phyloP scores from a whole-genome alignment of 2,329 filamentous ascomycete genomes.

The Penicillium polonicum region DNA sequence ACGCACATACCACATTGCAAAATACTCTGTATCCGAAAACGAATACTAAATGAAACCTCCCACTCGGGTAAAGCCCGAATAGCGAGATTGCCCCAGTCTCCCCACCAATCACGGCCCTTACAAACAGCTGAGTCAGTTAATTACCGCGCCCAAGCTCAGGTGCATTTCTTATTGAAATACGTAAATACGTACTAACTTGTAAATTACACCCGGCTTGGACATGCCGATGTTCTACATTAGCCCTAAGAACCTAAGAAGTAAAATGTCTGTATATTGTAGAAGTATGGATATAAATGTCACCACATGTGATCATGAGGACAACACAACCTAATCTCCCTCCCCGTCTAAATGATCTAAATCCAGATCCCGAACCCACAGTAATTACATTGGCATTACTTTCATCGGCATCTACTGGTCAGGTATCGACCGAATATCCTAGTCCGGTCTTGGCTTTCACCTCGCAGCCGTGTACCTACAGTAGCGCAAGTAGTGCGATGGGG shows the following conservation, averaged over 20 bases:
- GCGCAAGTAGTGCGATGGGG: slow-evolving; percentile 19
- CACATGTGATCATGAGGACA: background rate
- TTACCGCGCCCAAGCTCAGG: background rate
- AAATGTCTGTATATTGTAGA: background rate
- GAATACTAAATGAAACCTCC: slow-evolving; percentile 17
- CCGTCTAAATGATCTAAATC: background rate
- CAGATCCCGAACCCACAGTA: slow-evolving; percentile 4
- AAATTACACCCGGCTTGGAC: background rate
- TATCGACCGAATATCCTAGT: background rate
- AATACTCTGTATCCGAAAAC: slow-evolving; percentile 5
- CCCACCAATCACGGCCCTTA: slow-evolving; percentile 13
- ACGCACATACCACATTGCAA: background rate
- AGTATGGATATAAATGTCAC: background rate
- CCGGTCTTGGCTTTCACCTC: slow-evolving; percentile 22
- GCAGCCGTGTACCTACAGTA: slow-evolving; percentile 38
- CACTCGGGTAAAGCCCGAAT: slow-evolving; percentile 12
- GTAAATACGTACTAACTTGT: background rate
- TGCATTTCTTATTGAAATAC: background rate
- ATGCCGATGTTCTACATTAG: slow-evolving; percentile 11
- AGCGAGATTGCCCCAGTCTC: background rate
- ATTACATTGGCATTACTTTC: slow-evolving; percentile 6
- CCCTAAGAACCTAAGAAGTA: no score
- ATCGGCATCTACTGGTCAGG: slow-evolving; percentile 2
- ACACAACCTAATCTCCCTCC: slow-evolving; percentile 2
- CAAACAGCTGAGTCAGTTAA: slow-evolving; percentile 15